Evolutionary conservation across 805 yeast genomes (phyloP).

Genomic region (Candida parachauliodes): DNA sequence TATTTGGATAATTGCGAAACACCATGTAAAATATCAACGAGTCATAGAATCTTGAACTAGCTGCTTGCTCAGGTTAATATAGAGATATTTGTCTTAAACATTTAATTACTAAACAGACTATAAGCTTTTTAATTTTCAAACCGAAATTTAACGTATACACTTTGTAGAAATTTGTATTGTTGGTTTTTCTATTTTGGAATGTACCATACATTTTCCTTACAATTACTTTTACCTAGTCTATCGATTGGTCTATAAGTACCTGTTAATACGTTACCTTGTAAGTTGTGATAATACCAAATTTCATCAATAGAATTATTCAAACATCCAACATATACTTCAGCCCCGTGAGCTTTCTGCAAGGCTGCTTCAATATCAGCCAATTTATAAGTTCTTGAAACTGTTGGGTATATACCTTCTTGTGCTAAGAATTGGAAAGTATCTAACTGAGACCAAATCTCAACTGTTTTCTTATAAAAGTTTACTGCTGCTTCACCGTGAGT

Average conservation of each 20-base stretch:
- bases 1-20: too few relatives aligned
- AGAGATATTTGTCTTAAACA: too few relatives aligned
- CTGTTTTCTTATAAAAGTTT: constrained; percentile 24
- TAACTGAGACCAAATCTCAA: constrained; percentile 24
- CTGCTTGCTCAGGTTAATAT: too few relatives aligned
- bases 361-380: constrained; percentile 29
- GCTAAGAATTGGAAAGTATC: constrained; percentile 35
- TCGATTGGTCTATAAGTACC: constrained; percentile 65
- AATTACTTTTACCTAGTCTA: constrained; percentile 50
- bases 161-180: too few relatives aligned
- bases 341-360: constrained; percentile 27
- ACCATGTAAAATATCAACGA: too few relatives aligned
- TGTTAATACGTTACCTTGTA: constrained; percentile 66
- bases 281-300: constrained; percentile 79
- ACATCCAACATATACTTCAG: constrained; percentile 35
- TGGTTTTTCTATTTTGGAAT: constrained; percentile 15
- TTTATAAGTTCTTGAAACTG: constrained; percentile 29
- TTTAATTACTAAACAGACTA: too few relatives aligned
- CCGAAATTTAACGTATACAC: too few relatives aligned
- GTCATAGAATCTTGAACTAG: too few relatives aligned
- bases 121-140: neutral
- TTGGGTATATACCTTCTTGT: constrained; percentile 34
- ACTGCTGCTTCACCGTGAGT: constrained; percentile 25
- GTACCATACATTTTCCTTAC: constrained; percentile 51
- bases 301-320: constrained; percentile 47